phyloP scores from a whole-genome alignment of 306 rosid genomes.

The Quercus aquifolioides region DNA sequence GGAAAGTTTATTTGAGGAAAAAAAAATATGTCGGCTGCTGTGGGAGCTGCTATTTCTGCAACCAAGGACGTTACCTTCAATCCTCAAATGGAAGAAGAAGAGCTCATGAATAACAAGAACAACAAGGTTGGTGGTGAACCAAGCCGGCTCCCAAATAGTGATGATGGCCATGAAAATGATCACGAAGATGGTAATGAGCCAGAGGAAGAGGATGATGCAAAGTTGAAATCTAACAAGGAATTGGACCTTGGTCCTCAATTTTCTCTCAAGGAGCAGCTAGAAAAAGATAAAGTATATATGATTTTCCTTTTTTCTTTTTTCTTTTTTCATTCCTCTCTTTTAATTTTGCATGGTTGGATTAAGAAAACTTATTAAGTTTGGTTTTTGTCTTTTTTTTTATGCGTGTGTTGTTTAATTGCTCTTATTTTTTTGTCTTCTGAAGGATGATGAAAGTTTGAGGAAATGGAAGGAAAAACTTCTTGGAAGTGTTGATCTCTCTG shows the following conservation, averaged over 20 bases:
- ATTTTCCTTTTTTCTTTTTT: background rate
- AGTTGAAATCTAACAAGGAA: constrained; percentile 40
- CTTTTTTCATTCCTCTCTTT: background rate
- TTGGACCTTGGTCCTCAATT: constrained; percentile 77
- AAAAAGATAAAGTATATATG: constrained; percentile 67
- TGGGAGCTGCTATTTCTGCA: constrained; percentile 58
- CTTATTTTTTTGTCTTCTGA: constrained; percentile 8
- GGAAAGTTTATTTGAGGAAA: constrained; percentile 5
- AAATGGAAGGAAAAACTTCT: constrained; percentile 91
- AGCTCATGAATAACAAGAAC: constrained; percentile 31
- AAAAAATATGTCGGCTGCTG: constrained; percentile 56
- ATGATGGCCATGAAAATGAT: constrained; percentile 8
- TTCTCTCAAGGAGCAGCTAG: constrained; percentile 89
- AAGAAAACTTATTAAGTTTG: background rate
- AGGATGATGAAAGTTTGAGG: constrained; percentile 91
- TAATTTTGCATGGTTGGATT: constrained; percentile 1
- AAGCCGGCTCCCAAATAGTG: constrained; percentile 11
- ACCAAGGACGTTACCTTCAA: constrained; percentile 44
- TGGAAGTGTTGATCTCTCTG: constrained; percentile 70
- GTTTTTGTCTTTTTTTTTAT: background rate
- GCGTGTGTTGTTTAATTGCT: background rate
- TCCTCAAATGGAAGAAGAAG: constrained; percentile 44
- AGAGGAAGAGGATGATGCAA: constrained; percentile 48
- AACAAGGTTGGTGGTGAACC: constrained; percentile 32
- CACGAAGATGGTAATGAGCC: constrained; percentile 27